These are phyloP conservation scores for Dictyostelium citrinum DNA, from an alignment of 78 protist species.

Conservation along the genomic window DNA sequence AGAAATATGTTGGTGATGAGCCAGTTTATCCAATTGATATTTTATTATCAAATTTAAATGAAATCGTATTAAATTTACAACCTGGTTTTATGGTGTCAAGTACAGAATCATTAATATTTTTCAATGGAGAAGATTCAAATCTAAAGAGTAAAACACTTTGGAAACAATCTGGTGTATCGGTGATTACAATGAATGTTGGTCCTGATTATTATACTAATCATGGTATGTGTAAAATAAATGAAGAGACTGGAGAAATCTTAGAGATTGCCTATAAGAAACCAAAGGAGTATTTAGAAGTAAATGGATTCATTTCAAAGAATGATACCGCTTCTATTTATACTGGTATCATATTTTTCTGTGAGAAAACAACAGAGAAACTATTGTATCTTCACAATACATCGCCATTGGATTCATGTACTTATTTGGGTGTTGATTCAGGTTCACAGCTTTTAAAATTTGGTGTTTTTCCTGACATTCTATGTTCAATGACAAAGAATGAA, in stretches of 20 bases:
- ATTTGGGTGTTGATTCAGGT: conserved; percentile 50
- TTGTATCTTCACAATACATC: conserved; percentile 50
- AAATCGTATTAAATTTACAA: not conserved
- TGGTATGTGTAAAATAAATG: conserved; percentile 32
- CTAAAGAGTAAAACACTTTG: not conserved
- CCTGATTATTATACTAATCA: conserved; percentile 7
- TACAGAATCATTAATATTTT: conserved; percentile 42
- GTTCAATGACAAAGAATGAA: conserved; percentile 18
- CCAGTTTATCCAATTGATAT: conserved; percentile 65
- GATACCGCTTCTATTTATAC: conserved; percentile 20
- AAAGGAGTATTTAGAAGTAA: not conserved
- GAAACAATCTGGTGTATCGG: conserved; percentile 22
- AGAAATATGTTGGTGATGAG: not conserved
- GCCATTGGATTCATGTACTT: conserved; percentile 50
- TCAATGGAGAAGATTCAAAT: not conserved
- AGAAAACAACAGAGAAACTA: conserved; percentile 28
- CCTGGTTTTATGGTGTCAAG: conserved; percentile 17
- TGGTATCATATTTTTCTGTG: conserved; percentile 11
- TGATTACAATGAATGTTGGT: conserved; percentile 7
- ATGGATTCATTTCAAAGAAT: not conserved
- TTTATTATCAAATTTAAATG: conserved; percentile 30
- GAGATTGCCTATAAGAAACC: not conserved
- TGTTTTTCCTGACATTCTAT: conserved; percentile 25
- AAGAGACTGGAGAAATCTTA: not conserved
- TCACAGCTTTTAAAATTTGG: conserved; percentile 27